Evolutionary conservation across 2,329 filamentous ascomycete species (phyloP).

Genomic region (Gnomoniopsis smithogilvyi): DNA sequence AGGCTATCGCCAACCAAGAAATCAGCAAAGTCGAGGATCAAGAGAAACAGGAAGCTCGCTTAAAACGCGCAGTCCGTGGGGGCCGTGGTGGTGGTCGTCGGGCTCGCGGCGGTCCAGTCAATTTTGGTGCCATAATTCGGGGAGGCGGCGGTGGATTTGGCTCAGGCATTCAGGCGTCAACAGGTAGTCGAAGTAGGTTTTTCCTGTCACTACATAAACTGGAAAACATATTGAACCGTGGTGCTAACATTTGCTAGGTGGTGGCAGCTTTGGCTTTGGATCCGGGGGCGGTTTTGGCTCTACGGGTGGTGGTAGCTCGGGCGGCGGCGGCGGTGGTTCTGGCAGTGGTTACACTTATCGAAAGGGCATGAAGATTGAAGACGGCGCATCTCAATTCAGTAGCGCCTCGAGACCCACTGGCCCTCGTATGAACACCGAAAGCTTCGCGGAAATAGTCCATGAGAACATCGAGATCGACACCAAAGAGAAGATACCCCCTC

Average conservation of each 20-base stretch:
- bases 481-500: conserved; percentile 12
- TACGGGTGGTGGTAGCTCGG: conserved; percentile 14
- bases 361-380: conserved; percentile 13
- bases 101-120: conserved; percentile 21
- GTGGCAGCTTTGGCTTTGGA: conserved; percentile 11
- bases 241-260: neutral
- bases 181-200: conserved; percentile 16
- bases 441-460: conserved; percentile 16
- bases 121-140: conserved; percentile 12
- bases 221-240: neutral
- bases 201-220: too few species aligned
- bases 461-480: conserved; percentile 9
- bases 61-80: conserved; percentile 19
- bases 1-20: conserved; percentile 33
- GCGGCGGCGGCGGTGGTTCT: conserved; percentile 6
- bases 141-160: neutral
- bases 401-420: conserved; percentile 14
- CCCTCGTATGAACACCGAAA: conserved; percentile 18
- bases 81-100: conserved; percentile 25
- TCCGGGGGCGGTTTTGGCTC: conserved; percentile 9
- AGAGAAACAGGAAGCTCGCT: conserved; percentile 28
- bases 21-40: conserved; percentile 25
- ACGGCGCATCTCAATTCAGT: conserved; percentile 2
- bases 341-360: neutral
- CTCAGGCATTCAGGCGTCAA: conserved; percentile 1